Conservation (phyloP, 352 stramenopile genomes). For the Phytophthora citrophthora region DNA sequence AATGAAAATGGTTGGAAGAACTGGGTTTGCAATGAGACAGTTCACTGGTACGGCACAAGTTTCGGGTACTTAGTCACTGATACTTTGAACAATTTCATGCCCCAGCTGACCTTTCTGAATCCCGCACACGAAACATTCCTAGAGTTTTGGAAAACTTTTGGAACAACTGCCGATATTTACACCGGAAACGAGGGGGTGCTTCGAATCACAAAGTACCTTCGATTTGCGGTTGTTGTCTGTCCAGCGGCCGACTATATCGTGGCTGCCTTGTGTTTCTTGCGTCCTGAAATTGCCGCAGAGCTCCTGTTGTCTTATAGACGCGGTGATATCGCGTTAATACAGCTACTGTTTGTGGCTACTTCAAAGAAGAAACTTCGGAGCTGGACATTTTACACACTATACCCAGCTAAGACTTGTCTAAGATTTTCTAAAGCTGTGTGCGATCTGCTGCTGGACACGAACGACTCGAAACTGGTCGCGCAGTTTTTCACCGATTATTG, state of each 20-base stretch:
- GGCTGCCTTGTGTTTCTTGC: too few relatives aligned
- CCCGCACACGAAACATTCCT: conserved; percentile 6
- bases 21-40: background rate
- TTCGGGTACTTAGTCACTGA: background rate
- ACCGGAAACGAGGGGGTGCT: conserved; percentile 8
- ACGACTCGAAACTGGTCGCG: conserved; percentile 9
- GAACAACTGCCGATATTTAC: conserved; percentile 8
- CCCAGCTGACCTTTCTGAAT: conserved; percentile 10
- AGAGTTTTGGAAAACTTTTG: conserved; percentile 12
- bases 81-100: background rate
- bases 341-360: too few relatives aligned
- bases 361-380: too few relatives aligned
- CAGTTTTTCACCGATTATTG: conserved; percentile 19
- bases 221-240: conserved; percentile 27
- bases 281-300: too few relatives aligned
- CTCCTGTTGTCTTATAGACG: too few relatives aligned
- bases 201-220: conserved; percentile 7
- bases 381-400: too few relatives aligned
- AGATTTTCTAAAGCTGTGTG: conserved; percentile 17
- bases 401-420: background rate
- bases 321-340: too few relatives aligned
- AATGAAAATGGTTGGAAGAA: background rate
- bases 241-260: background rate
- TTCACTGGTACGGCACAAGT: background rate
- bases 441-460: conserved; percentile 12